Percentiles rank a stretch among this genome's conserved stretches.
These are phyloP conservation scores for Globisporangium parvum DNA, from an alignment of 352 stramenopile genomes.

Conservation along the genomic window DNA sequence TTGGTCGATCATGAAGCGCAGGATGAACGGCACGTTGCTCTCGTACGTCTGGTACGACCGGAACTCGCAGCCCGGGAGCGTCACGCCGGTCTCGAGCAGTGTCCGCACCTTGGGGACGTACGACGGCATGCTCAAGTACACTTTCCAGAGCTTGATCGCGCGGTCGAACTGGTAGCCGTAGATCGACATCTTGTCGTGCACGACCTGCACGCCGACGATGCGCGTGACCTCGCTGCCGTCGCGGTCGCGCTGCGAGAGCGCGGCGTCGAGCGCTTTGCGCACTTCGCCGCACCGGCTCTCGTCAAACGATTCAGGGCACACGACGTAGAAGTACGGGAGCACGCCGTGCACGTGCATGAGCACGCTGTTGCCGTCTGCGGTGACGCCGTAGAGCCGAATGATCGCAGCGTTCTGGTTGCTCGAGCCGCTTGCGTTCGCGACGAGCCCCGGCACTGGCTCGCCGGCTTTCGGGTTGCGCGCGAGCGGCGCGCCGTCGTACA, in stretches of 20 bases:
- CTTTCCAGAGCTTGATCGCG: slow-evolving; percentile 72
- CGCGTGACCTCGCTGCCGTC: slow-evolving; percentile 35
- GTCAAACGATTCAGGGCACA: slow-evolving; percentile 69
- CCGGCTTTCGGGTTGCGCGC: slow-evolving; percentile 80
- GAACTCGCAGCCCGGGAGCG: slow-evolving; percentile 56
- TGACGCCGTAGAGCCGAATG: slow-evolving; percentile 97
- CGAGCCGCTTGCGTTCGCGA: slow-evolving; percentile 91
- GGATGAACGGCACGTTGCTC: slow-evolving; percentile 98
- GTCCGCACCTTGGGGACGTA: slow-evolving; percentile 92
- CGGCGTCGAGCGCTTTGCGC: slow-evolving; percentile 51
- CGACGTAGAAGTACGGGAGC: slow-evolving; percentile 96
- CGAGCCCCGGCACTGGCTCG: slow-evolving; percentile 43
- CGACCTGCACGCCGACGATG: slow-evolving; percentile 67
- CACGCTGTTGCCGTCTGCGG: slow-evolving; percentile 92
- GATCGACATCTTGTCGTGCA: slow-evolving; percentile 78
- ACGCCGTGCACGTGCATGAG: slow-evolving; percentile 97
- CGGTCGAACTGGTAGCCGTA: slow-evolving; percentile 85
- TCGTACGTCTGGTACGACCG: slow-evolving; percentile 93
- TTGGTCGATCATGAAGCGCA: slow-evolving; percentile 99
- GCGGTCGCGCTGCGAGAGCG: slow-evolving; percentile 46
- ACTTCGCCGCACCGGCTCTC: slow-evolving; percentile 64
- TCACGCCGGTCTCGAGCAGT: slow-evolving; percentile 86
- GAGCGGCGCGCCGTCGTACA: slow-evolving; percentile 91
- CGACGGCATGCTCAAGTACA: slow-evolving; percentile 94
- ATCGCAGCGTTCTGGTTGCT: slow-evolving; percentile 83